Evolutionary conservation across 768 basidiomycete genomes (phyloP).

Genomic region (Lactarius indigo): DNA sequence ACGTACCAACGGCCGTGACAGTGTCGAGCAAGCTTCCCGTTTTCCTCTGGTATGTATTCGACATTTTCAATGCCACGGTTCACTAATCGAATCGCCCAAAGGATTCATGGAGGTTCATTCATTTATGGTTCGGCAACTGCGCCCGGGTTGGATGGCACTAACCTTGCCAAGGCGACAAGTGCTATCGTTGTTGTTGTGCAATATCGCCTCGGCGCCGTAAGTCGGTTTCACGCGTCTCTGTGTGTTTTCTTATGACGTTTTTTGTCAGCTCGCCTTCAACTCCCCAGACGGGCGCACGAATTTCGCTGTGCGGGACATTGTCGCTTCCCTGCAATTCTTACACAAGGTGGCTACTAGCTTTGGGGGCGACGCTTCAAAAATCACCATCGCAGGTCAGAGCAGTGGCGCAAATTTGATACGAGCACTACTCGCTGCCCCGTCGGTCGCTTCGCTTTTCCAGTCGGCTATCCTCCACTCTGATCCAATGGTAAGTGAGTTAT

Average conservation of each 20-base stretch:
- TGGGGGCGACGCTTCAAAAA: slow-evolving; percentile 59
- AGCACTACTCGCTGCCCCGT: slow-evolving; percentile 68
- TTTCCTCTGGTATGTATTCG: slow-evolving; percentile 52
- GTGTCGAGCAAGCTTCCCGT: slow-evolving; percentile 41
- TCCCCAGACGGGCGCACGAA: slow-evolving; percentile 69
- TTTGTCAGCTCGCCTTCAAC: slow-evolving; percentile 66
- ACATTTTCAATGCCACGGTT: neutral
- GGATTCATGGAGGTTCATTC: slow-evolving; percentile 89
- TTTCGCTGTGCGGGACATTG: slow-evolving; percentile 64
- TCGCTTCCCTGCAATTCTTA: slow-evolving; percentile 63
- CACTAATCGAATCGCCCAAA: slow-evolving; percentile 28
- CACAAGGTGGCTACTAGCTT: slow-evolving; percentile 55
- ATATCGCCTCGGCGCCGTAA: slow-evolving; percentile 75
- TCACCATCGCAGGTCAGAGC: slow-evolving; percentile 82
- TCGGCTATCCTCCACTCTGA: slow-evolving; percentile 84
- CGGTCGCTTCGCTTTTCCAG: slow-evolving; percentile 66
- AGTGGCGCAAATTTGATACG: slow-evolving; percentile 76
- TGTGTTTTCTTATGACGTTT: slow-evolving; percentile 11
- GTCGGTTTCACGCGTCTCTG: slow-evolving; percentile 28
- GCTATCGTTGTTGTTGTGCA: slow-evolving; percentile 81
- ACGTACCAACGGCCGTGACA: slow-evolving; percentile 50
- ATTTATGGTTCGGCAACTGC: slow-evolving; percentile 63
- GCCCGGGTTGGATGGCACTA: slow-evolving; percentile 74
- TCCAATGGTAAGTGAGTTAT: slow-evolving; percentile 58
- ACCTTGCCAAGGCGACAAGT: slow-evolving; percentile 62